Evolutionary conservation across 306 rosid genomes (phyloP).

Genomic region (Quercus dentata): DNA sequence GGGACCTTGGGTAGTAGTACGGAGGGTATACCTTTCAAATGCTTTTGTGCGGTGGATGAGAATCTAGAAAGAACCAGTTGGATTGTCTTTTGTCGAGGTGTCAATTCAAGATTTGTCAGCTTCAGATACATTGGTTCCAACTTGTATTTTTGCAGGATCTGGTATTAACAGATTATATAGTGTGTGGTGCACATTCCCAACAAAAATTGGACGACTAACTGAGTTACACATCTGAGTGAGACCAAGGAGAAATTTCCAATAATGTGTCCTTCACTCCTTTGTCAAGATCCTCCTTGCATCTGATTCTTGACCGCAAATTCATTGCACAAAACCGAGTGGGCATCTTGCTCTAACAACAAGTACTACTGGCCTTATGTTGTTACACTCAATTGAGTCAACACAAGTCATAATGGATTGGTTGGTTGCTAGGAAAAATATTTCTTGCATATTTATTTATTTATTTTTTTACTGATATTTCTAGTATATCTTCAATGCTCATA

Average conservation of each 20-base stretch:
- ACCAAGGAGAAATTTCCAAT: constrained; percentile 7
- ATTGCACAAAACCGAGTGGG: not conserved
- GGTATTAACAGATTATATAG: not conserved
- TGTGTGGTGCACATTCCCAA: constrained; percentile 27
- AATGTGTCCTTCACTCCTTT: not conserved
- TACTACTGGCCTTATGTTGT: no score
- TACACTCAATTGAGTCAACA: no score
- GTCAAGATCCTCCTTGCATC: not conserved
- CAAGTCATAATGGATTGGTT: no score
- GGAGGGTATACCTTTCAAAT: not conserved
- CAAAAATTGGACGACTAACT: constrained; percentile 18
- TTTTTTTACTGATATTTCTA: no score
- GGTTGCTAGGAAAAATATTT: no score
- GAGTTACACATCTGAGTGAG: not conserved
- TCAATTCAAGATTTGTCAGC: constrained; percentile 30
- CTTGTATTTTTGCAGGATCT: not conserved
- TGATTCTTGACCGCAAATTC: not conserved
- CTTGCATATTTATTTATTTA: no score
- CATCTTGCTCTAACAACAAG: no score
- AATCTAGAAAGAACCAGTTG: not conserved
- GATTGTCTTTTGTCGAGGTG: constrained; percentile 16
- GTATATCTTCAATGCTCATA: no score
- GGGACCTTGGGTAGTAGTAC: not conserved
- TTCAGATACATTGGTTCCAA: constrained; percentile 23
- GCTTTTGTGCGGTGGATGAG: not conserved